Evolutionary conservation across 148 eudicot genomes (phyloP).

Genomic region (Fagopyrum homotropicum): DNA sequence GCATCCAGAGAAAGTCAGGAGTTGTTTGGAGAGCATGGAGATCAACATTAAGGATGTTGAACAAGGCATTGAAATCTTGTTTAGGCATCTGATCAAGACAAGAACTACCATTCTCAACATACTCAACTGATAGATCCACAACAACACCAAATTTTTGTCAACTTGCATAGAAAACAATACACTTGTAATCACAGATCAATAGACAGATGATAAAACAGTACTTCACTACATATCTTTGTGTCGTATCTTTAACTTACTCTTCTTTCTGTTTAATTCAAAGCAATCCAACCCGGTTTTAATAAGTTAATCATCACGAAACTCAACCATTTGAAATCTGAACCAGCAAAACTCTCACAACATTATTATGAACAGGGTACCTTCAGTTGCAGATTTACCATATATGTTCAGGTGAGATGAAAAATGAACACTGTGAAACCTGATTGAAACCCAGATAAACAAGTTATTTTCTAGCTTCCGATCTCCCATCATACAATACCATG

Average conservation of each 20-base stretch:
- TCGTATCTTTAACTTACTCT: no score
- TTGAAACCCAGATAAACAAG: no score
- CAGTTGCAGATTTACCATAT: no score
- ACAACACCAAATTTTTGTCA: background rate
- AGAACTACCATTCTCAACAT: background rate
- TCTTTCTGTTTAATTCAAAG: no score
- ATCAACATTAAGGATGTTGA: background rate
- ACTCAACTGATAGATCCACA: background rate
- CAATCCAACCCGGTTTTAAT: no score
- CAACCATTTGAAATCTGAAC: no score
- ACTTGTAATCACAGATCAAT: background rate
- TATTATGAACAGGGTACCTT: no score
- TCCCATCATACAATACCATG: background rate
- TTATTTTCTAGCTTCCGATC: background rate
- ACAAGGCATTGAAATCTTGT: background rate
- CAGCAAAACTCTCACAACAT: no score
- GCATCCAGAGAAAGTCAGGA: background rate
- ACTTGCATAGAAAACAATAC: background rate
- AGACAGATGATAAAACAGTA: background rate
- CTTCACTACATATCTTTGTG: background rate
- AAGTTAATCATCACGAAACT: no score
- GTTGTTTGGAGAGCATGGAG: background rate
- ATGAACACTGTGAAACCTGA: no score
- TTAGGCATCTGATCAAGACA: constrained; percentile 10
- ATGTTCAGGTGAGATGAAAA: no score